Base-by-base conservation (phyloP, 2,329 filamentous ascomycete genomes). In the Cladosporium sp. region DNA sequence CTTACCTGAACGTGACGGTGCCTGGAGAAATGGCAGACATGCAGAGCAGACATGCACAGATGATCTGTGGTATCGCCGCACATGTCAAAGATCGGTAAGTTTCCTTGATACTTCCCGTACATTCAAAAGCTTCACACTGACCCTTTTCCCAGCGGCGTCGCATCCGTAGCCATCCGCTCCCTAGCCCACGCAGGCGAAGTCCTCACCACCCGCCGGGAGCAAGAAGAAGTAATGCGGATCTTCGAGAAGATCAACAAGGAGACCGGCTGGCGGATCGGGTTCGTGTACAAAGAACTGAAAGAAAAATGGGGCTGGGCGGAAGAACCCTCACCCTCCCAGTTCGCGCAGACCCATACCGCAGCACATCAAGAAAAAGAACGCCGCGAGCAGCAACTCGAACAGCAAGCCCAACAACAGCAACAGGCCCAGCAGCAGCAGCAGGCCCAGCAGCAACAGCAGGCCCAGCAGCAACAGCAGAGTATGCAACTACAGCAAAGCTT, bases 11-110 rank as follows among this genome's bases (percentile, higher is more conserved):
- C 36, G 74, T 80, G 9, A 72, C 78, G 7, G 76, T 81, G 32
- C 76, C 77, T 2, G 74, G 81, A 3, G 85, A 89, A 53, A 88
- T 92, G 80, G 80, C 79, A 41, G 75, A 79, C 4, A 78, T 87
- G 62, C 84, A 87, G 59, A 75, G 85, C 43, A 80, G 82, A 54
- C 89, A 96, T 64, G 86, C 89, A 0, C 85, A 87, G 58, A 85
- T 91, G 64, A 85, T 95, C 19, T 96, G 91, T 64, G 92, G 92
- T 12, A 95, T 97, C 55, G 84, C 88, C 19, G 88, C 89, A 2
- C 89, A 95, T 64, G 83, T 86, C 45, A 88, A 90, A 61, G 89
- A 95, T 64, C 78, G 82, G 75, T 79, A 64, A 59, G 71, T 64
- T 9, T n/a, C n/a, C n/a, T n/a, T 7, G n/a, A 19, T 17, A 9